Evolutionary conservation across 208 protist genomes (phyloP), one percentile per base, ranked within the genome.

Genomic region (Ichthyophonus hoferi): DNA sequence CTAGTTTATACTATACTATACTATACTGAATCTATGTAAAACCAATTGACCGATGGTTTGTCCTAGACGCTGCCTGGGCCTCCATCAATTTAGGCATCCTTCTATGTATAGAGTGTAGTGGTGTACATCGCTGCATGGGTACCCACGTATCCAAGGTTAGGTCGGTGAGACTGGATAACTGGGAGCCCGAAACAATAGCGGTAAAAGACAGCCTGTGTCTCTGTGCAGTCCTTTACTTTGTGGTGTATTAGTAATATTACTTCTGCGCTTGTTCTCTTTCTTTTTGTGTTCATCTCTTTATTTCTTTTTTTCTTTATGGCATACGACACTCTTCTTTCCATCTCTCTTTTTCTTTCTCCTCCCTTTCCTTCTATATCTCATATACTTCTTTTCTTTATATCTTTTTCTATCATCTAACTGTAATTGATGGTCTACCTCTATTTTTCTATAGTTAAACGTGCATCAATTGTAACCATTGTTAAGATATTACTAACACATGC

Each of bases 101-200:
- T 76, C 37, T 95, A 35, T 95, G 94, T 87, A 93, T 95, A 14
- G 89, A 90, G 24, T 95, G 94, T 82, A 84, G 89, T 76, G 93
- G 91, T 24, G 82, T 93, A 3, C 94, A 95, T 79, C 39, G 94
- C 3, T 35, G 12, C 3, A 40, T 95, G 0, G 94, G 94, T 2
- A 89, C 86, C 7, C 93, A 94, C 76, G 92, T 95, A 17, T 91
- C 91, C 24, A 93, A 93, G 33, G 91, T 94, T 0, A 87, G 93
- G 40, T 93, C 90, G 1, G 2, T 90, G n/a, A 92, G 82, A 39
- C 77, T 94, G 17, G 93, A 94, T 58, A 86, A 86, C 2, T 86
- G 1, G 77, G 50, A 67, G 14, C 50, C 50, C 14, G 50, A 67
- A 24, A n/a, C 50, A 24, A 24, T 67, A 24, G 50, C 50, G 7